These are phyloP conservation scores for Solanum medicagineum DNA, from an alignment of 257 asterid species.

Conservation along the genomic window DNA sequence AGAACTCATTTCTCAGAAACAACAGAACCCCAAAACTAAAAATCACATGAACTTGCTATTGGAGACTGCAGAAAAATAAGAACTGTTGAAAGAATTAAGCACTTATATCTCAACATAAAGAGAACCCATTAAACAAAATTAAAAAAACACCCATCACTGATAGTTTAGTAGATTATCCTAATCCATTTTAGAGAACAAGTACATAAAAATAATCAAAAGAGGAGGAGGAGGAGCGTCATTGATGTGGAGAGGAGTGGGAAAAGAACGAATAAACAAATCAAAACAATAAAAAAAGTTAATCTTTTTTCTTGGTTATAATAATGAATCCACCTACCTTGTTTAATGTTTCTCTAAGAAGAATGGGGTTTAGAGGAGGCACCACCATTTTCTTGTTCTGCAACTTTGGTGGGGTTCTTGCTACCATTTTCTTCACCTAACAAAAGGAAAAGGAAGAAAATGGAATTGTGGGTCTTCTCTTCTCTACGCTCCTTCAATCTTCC, in stretches of 20 bases:
- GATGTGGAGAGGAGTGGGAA: not conserved
- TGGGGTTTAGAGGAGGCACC: constrained; percentile 42
- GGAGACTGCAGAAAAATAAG: not conserved
- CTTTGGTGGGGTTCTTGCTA: constrained; percentile 78
- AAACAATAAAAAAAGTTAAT: not conserved
- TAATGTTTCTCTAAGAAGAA: constrained; percentile 61
- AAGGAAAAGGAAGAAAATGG: not conserved
- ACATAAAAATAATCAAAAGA: not conserved
- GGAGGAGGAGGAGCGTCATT: not conserved
- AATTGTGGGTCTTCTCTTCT: not conserved
- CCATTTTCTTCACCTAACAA: constrained; percentile 27
- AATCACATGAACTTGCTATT: not conserved
- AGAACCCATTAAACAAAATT: not conserved
- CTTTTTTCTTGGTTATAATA: not conserved
- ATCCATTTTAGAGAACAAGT: not conserved
- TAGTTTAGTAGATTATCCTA: not conserved
- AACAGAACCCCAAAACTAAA: not conserved
- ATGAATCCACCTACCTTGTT: constrained; percentile 33
- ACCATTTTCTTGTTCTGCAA: constrained; percentile 23
- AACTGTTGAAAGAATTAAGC: not conserved
- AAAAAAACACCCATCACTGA: not conserved
- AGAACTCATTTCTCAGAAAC: not conserved
- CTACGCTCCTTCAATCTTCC: constrained; percentile 1
- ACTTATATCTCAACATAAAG: not conserved
- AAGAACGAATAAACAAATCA: too few species aligned